Evolutionary conservation across 2,329 filamentous ascomycete species (phyloP), one percentile per base, ranked within the genome.

Genomic region (Claviceps monticola): DNA sequence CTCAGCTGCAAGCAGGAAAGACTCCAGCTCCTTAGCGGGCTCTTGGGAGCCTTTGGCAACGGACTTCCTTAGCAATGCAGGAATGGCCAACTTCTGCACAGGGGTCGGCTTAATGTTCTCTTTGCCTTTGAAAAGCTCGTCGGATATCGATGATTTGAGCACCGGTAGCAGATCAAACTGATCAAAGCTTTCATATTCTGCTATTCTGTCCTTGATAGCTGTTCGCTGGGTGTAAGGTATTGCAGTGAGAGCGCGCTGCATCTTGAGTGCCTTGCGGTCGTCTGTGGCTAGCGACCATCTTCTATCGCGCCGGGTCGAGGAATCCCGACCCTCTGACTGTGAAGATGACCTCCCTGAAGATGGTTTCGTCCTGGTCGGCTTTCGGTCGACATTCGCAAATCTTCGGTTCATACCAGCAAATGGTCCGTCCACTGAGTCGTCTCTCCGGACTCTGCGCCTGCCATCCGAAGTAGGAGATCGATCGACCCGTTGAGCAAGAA

Each of bases 1-100:
- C 72, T 98, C 93, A 11, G 93, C 93, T 4, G 93, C 93, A 48
- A 98, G 74, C 13, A 98, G 75, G 62, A 88, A 96, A 1, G 67
- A 67, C 42, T 59, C 55, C 49, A 57, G 55, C 69, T 72, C 77
- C 54, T 69, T 68, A 57, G 62, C 75, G 52, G 60, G 51, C 2
- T 49, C 54, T 50, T 62, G 65, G n/a, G 54, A 48, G 45, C 59
- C 56, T 17, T 58, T 58, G 4, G 59, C 54, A 6, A 56, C 54
- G 23, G 73, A 64, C 60, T 81, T 72, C 14, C 82, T 79, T 46
- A 95, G 71, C 8, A 98, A 71, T 0, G 81, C 80, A 0, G 93
- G 91, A 53, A 98, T 91, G 1, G 90, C 89, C 50, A 97, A 76
- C 55, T 84, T 80, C 68, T 98, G 93, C 5, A 95, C 84, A 0